Percentiles rank a stretch among this genome's conserved stretches.
Evolutionary conservation across 441 rosid species (phyloP).

Genomic region (Populus hybrid): DNA sequence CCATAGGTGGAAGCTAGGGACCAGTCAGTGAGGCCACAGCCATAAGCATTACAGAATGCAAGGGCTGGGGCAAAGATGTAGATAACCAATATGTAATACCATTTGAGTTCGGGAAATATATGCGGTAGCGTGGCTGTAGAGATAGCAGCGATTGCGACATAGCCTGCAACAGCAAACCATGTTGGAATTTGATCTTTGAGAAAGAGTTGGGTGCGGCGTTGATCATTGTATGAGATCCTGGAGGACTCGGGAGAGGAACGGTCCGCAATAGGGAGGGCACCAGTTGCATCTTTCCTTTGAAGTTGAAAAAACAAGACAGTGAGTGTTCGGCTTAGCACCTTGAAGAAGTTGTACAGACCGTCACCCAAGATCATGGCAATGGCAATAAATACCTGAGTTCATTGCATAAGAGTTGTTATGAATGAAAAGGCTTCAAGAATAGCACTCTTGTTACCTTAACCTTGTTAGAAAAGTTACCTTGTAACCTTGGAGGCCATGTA

Average conservation of each 20-base stretch:
- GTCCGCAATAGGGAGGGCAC: background rate
- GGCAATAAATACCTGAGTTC: background rate
- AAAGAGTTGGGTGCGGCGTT: background rate
- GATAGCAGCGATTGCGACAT: no score
- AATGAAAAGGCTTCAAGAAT: background rate
- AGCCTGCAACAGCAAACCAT: no score
- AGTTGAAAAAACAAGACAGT: background rate
- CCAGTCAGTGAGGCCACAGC: no score
- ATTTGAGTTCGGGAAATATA: no score
- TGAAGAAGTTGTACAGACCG: slow-evolving; percentile 62
- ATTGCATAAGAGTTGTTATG: background rate
- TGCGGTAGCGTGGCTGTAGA: no score
- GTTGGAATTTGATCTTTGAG: no score
- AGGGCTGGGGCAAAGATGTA: no score
- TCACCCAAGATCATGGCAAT: background rate
- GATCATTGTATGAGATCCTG: background rate
- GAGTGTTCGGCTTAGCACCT: slow-evolving; percentile 30
- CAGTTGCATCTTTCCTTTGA: background rate
- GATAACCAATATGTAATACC: no score
- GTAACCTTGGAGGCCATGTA: slow-evolving; percentile 82
- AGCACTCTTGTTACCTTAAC: background rate
- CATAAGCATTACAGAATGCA: no score
- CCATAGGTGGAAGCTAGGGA: no score
- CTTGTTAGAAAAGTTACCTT: slow-evolving; percentile 34
- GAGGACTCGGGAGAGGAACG: background rate